These are phyloP conservation scores for Potentilla sterilis DNA, from an alignment of 306 rosid genomes.

Conservation along the genomic window DNA sequence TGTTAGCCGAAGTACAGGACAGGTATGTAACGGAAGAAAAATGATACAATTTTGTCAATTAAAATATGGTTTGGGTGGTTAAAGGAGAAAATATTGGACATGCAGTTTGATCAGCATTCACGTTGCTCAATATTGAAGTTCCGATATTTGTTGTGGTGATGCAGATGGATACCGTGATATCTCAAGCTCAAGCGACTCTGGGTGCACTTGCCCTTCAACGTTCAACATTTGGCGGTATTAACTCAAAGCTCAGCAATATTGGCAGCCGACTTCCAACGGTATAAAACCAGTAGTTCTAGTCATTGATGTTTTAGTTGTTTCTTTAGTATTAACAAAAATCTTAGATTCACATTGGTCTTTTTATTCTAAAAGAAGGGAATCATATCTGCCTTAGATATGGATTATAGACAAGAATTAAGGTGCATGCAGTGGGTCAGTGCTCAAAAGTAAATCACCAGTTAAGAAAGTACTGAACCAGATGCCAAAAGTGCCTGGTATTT, in stretches of 20 bases:
- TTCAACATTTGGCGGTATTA: constrained; percentile 91
- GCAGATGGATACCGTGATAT: constrained; percentile 85
- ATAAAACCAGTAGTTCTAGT: constrained; percentile 27
- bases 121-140: background rate
- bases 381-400: background rate
- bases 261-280: constrained; percentile 96
- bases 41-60: background rate
- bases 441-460: background rate
- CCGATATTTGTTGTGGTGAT: background rate
- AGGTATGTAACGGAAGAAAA: constrained; percentile 45
- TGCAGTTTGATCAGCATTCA: background rate
- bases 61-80: background rate
- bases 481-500: background rate
- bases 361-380: background rate
- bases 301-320: constrained; percentile 16
- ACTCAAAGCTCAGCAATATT: constrained; percentile 86
- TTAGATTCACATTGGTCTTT: background rate
- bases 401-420: background rate
- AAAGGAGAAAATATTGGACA: background rate
- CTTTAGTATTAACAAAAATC: background rate
- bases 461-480: too few species aligned
- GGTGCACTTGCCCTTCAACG: constrained; percentile 90
- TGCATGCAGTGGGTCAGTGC: background rate
- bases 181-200: constrained; percentile 95
- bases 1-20: constrained; percentile 87